Base-by-base conservation (phyloP, 1,284 basidiomycete genomes). In the Ceratobasidium theobromae region DNA sequence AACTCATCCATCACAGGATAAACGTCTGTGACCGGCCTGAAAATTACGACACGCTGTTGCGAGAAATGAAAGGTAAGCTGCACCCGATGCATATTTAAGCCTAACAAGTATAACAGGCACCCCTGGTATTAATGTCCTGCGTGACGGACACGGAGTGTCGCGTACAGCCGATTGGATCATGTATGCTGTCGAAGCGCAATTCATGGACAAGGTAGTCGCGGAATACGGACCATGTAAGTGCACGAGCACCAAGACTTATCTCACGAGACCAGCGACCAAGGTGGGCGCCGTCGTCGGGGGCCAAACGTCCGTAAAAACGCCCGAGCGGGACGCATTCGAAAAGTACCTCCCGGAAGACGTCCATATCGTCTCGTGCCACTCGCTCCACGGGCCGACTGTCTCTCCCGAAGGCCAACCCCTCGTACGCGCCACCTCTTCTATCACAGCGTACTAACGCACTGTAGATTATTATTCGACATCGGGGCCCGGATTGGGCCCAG, bases 261-360 rank as follows among this genome's bases (percentile, higher is more conserved):
- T n/a, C n/a, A n/a, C n/a, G n/a, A n/a, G n/a, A 23, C 57, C 72
- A 95, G 93, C 95, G 9, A 97, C 95, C 3, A 98, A 98, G 77
- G 77, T 95, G 18, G 86, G 92, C 21, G 91, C 96, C 0, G 88
- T 98, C 54, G 95, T 99, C 5, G 86, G 93, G 0, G 96, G 94
- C 0, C 96, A 99, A 77, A 98, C 96, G 0, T 95, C 93, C 0
- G 96, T 98, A 67, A 99, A 99, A 76, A 92, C 94, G 0, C 97
- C 97, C 0, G 96, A 99, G 75, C 87, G 84, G 70, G 83, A 77
- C 0, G 96, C 97, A 0, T 99, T 99, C 74, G 95, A 99, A 70
- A 85, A 85, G 62, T 83, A 93, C 73, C 85, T 98, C 0, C 97
- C 96, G 0, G 70, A 78, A 5, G 96, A 99, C 72, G 87, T 91